Evolutionary conservation across 225 moss, liverwort and hornwort genomes (phyloP), one percentile per base, ranked within the genome.

Genomic region (Pseudoscleropodium purum): DNA sequence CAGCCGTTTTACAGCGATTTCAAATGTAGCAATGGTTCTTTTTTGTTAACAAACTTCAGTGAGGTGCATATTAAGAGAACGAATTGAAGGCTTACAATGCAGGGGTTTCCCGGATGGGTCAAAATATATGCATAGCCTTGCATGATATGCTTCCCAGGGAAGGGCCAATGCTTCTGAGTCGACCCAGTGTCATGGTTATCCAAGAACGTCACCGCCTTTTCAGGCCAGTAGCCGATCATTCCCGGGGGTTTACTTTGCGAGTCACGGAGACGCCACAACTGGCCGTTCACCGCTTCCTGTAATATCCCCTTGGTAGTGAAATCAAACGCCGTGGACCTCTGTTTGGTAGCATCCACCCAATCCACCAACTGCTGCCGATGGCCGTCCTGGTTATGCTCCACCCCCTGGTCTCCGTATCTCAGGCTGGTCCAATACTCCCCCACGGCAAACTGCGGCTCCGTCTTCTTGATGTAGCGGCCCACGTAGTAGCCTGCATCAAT

Each of bases 171-270:
- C 9, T 70, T 89, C 34, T 99, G 99, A 3, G 97, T 95, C 25
- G 97, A 97, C 15, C 99, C 97, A 14, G 97, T 99, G 70, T 99
- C 97, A 41, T 99, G 97, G 29, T 99, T 99, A 61, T 99, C 99
- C 19, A 99, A 31, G 67, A 99, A 99, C 5, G 97, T 99, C 9
- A 99, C 97, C 5, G 97, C 95, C 84, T 95, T 97, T 52, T 87
- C 83, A 6, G 96, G 95, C 96, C 95, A 95, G 72, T 92, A 96
- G 13, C 99, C 99, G 13, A 99, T 95, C 93, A 99, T 91, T 21
- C 99, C 99, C 0, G 99, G 89, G 5, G 99, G 96, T 65, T 94
- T 93, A 39, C 81, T 90, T 37, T 89, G 85, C 2, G 89, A 27
- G 37, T 97, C 99, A 60, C 93, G 86, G 61, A 99, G 92, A 68